phyloP scores from a whole-genome alignment of 441 rosid genomes.

The Breynia disticha region DNA sequence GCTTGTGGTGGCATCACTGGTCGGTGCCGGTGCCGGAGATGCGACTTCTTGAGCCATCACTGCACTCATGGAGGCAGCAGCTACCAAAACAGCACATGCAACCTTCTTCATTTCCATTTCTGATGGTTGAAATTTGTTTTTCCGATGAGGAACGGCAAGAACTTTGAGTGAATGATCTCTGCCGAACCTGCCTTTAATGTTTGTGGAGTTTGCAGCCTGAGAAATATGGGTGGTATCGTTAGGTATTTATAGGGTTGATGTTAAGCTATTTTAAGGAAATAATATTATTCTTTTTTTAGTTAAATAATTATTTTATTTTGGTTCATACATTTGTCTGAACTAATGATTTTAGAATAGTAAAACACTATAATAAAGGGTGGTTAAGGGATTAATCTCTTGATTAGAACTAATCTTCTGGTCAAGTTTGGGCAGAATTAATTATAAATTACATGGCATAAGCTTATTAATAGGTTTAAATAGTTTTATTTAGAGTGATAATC shows the following conservation, averaged over 20 bases:
- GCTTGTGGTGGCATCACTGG: conserved; percentile 25
- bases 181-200: conserved; percentile 14
- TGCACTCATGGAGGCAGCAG: conserved; percentile 51
- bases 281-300: background rate
- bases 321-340: background rate
- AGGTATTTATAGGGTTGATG: conserved; percentile 5
- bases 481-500: too few species aligned
- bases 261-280: conserved; percentile 1
- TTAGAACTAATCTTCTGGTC: background rate
- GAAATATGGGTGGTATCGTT: background rate
- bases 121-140: background rate
- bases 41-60: conserved; percentile 35
- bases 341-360: background rate
- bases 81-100: conserved; percentile 40
- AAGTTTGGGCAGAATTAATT: background rate
- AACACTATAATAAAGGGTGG: background rate
- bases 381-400: background rate
- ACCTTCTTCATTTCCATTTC: conserved; percentile 70
- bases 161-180: background rate
- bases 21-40: conserved; percentile 41
- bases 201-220: conserved; percentile 17
- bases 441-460: too few species aligned
- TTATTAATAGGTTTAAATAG: too few species aligned
- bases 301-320: background rate
- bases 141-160: background rate